Percentiles rank a stretch among this genome's conserved stretches.
phyloP scores from a whole-genome alignment of 2,329 filamentous ascomycete species.

The Trichoderma citrinoviride region DNA sequence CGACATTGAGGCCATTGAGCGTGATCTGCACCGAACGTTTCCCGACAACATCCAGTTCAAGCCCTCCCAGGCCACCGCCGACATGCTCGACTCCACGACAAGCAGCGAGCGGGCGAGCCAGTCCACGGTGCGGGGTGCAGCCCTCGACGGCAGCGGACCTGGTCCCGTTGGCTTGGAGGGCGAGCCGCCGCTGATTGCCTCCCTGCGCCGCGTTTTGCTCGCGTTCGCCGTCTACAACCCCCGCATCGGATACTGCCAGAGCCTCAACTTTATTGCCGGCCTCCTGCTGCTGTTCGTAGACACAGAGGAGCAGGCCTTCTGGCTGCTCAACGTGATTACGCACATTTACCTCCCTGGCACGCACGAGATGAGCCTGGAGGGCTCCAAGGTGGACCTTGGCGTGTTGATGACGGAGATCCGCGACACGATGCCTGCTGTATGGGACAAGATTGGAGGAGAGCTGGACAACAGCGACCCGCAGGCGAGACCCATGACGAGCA shows the following conservation, averaged over 20 bases:
- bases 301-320: constrained; percentile 87
- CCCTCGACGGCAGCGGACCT: constrained; percentile 37
- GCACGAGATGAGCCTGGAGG: constrained; percentile 85
- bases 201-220: constrained; percentile 79
- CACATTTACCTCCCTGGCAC: constrained; percentile 85
- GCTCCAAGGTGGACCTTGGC: constrained; percentile 88
- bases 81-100: constrained; percentile 33
- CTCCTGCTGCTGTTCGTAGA: constrained; percentile 83
- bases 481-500: constrained; percentile 37
- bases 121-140: constrained; percentile 37
- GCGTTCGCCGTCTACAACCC: constrained; percentile 92
- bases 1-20: constrained; percentile 87
- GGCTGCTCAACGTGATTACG: constrained; percentile 90
- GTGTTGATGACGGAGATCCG: constrained; percentile 86
- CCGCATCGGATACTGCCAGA: constrained; percentile 91
- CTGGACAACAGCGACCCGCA: constrained; percentile 50
- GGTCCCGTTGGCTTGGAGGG: constrained; percentile 38
- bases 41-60: constrained; percentile 93
- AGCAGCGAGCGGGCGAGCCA: constrained; percentile 37
- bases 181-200: constrained; percentile 76
- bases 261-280: constrained; percentile 90
- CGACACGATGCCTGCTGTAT: constrained; percentile 78
- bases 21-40: constrained; percentile 90
- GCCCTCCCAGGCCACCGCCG: constrained; percentile 42
- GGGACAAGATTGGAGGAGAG: constrained; percentile 82